Evolutionary conservation across 495 filamentous ascomycete genomes (phyloP), one percentile per base, ranked within the genome.

Genomic region (Gamarada debralockiae): DNA sequence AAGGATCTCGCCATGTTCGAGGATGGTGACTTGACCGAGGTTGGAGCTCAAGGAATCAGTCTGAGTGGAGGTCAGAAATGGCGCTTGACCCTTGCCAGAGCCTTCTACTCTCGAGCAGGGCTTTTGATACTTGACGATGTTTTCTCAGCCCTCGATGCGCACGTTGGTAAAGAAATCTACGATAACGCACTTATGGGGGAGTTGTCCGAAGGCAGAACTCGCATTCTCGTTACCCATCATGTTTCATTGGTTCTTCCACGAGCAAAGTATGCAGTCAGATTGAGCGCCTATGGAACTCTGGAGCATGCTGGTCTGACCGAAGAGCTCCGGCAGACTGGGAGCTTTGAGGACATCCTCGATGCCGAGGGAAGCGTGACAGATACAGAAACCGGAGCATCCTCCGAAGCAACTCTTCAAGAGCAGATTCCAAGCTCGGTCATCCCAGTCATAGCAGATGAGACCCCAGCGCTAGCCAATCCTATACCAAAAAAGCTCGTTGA

Each of bases 11-110:
- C 73, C 3, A 74, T 77, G 14, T 78, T 89, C 39, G 75, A 77
- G 21, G 77, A 84, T 53, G 83, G 85, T 29, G 86, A 90, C 58
- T 64, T 78, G 29, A 86, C 86, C 1, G 81, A 85, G 57, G 77
- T 90, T 48, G 86, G 86, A 1, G 81, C 85, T 48, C 81, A 82
- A 49, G 86, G 86, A 0, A 79, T 86, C 18, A 84, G 77, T 45
- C 72, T 90, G 3, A 85, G 81, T 9, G 86, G 86, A 44, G 86
- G 86, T 0, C 86, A 90, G 60, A 79, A 80, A 43, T 85, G 84
- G 66, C 73, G 86, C 13, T 72, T 87, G 21, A 79, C 82, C 8
- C 70, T 90, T 1, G 86, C 86, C 18, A 74, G 86, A 48, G 86
- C 86, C 1, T 70, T 89, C 2, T 90, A 89, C 57, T 87, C 85